These are phyloP conservation scores for sunflower (Helianthus annuus) DNA, from an alignment of 129 eudicot genomes.

Conservation along the genomic window HanXRQr2.0-SUNRISE NC_035433.2:127154565-127155064, in stretches of 20 bases:
- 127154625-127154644: conserved; percentile 81
- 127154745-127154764: conserved; percentile 90
- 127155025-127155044: conserved; percentile 82
- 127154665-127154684: conserved; percentile 76
- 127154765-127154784: conserved; percentile 63
- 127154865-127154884: conserved; percentile 59
- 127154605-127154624: conserved; percentile 83
- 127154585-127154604: conserved; percentile 83
- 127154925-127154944: conserved; percentile 63
- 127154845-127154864: conserved; percentile 73
- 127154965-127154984: conserved; percentile 83
- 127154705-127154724: conserved; percentile 89
- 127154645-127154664: conserved; percentile 67
- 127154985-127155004: conserved; percentile 90
- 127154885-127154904: conserved; percentile 62
- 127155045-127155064: conserved; percentile 69
- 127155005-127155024: conserved; percentile 72
- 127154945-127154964: conserved; percentile 75
- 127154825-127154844: conserved; percentile 66
- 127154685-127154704: conserved; percentile 94
- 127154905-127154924: conserved; percentile 42
- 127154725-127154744: conserved; percentile 96
- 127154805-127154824: conserved; percentile 56
- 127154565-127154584: conserved; percentile 76
- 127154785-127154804: conserved; percentile 61